These are phyloP conservation scores for Hygrocybe coccinea DNA, from an alignment of 768 basidiomycete species.

Conservation along the genomic window DNA sequence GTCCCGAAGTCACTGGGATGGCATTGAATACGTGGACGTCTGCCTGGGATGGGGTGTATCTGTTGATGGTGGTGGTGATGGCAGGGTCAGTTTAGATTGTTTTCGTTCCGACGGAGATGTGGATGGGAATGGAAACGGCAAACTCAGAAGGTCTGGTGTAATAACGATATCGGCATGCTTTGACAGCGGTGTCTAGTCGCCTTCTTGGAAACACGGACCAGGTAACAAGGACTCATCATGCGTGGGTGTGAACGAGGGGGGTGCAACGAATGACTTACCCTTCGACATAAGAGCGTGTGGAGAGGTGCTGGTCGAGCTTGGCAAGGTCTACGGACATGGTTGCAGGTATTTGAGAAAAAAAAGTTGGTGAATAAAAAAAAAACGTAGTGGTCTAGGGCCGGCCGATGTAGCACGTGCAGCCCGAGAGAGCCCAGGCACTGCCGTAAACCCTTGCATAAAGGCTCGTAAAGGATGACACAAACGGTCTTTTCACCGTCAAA, in stretches of 20 bases:
- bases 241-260: constrained; percentile 7
- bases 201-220: constrained; percentile 98
- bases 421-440: not conserved
- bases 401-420: not conserved
- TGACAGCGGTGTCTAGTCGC: constrained; percentile 87
- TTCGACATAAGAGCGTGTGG: constrained; percentile 83
- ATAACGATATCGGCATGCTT: constrained; percentile 63
- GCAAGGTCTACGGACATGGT: constrained; percentile 64
- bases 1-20: constrained; percentile 50
- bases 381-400: constrained; percentile 23
- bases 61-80: too few relatives aligned
- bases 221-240: constrained; percentile 73
- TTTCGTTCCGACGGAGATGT: not conserved
- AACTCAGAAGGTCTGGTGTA: constrained; percentile 70
- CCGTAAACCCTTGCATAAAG: not conserved
- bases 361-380: not conserved
- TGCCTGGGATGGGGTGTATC: constrained; percentile 89
- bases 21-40: constrained; percentile 90
- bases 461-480: too few relatives aligned
- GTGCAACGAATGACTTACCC: constrained; percentile 55
- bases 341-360: constrained; percentile 15
- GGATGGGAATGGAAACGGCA: constrained; percentile 12
- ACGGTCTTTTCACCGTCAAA: too few relatives aligned
- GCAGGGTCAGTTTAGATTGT: constrained; percentile 8
- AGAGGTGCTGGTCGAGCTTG: constrained; percentile 83